A percentile compares a stretch with the other conserved stretches of the same genome.
phyloP scores from a whole-genome alignment of 495 filamentous ascomycete species.

The Platismatia glauca region DNA sequence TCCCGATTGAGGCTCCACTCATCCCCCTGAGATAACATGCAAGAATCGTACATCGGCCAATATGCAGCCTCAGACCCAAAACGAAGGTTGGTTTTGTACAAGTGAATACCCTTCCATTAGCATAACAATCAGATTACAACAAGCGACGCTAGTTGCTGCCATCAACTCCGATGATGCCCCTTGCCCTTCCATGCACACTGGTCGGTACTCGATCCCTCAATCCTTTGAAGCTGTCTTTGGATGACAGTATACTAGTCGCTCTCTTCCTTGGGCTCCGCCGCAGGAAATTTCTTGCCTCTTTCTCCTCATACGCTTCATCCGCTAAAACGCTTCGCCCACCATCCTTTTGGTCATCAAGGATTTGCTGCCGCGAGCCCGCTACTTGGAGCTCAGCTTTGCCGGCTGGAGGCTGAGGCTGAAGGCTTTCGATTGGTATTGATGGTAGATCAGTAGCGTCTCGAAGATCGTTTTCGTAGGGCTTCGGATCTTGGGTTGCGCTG shows the following conservation, averaged over 20 bases:
- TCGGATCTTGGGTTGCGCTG: constrained; percentile 15
- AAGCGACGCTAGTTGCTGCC: constrained; percentile 13
- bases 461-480: constrained; percentile 23
- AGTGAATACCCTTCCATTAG: neutral
- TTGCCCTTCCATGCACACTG: constrained; percentile 22
- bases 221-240: constrained; percentile 22
- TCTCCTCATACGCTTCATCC: constrained; percentile 22
- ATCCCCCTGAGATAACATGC: neutral
- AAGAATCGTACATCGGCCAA: neutral
- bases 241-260: constrained; percentile 20
- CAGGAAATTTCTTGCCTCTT: constrained; percentile 16
- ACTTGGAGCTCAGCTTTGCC: constrained; percentile 26
- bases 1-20: neutral
- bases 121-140: neutral
- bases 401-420: constrained; percentile 19
- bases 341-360: constrained; percentile 21
- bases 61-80: too few relatives aligned
- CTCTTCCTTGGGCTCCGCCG: constrained; percentile 17
- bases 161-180: constrained; percentile 20
- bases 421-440: constrained; percentile 3
- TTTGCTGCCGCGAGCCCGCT: constrained; percentile 25
- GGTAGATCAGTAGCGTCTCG: constrained; percentile 17
- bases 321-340: constrained; percentile 19
- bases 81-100: constrained; percentile 14
- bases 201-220: constrained; percentile 22